Percentiles rank a stretch among this genome's conserved stretches.
These are phyloP conservation scores for Ganoderma lingzhi DNA, from an alignment of 1,284 basidiomycete species.

Conservation along the genomic window DNA sequence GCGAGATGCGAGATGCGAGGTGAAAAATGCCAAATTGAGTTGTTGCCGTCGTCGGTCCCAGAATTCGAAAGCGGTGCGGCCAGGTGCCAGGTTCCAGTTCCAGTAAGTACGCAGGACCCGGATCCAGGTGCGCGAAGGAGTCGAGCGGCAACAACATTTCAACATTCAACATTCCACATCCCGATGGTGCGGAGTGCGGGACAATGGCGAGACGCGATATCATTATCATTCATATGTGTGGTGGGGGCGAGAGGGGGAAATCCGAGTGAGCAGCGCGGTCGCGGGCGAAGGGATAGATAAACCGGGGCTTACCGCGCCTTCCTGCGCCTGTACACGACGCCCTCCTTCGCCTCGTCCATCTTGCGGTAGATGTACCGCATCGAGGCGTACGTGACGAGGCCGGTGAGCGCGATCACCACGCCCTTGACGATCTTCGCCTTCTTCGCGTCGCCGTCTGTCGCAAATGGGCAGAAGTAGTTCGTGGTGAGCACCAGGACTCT, in stretches of 20 bases:
- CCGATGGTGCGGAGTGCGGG: too few relatives aligned
- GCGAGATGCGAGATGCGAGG: too few relatives aligned
- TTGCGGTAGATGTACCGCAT: constrained; percentile 84
- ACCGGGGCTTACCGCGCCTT: constrained; percentile 6
- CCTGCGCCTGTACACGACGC: constrained; percentile 77
- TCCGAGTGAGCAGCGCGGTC: background rate
- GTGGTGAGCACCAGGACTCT: background rate
- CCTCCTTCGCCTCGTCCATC: constrained; percentile 79
- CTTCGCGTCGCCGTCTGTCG: background rate
- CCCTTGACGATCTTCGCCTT: constrained; percentile 58
- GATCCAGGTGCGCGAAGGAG: too few relatives aligned
- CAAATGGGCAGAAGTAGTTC: background rate
- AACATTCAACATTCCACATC: too few relatives aligned
- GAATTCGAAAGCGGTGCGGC: background rate
- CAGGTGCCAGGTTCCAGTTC: too few relatives aligned
- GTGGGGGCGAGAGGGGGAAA: too few relatives aligned
- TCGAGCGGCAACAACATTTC: too few relatives aligned
- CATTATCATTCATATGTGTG: too few relatives aligned
- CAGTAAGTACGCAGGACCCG: too few relatives aligned
- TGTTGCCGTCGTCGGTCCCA: background rate
- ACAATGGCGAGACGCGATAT: too few relatives aligned
- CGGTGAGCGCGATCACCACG: constrained; percentile 65
- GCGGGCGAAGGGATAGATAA: background rate
- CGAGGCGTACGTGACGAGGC: constrained; percentile 76
- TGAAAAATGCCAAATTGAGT: too few relatives aligned